Conservation (phyloP, 805 yeast species). For the Ogataea haglerorum region DNA sequence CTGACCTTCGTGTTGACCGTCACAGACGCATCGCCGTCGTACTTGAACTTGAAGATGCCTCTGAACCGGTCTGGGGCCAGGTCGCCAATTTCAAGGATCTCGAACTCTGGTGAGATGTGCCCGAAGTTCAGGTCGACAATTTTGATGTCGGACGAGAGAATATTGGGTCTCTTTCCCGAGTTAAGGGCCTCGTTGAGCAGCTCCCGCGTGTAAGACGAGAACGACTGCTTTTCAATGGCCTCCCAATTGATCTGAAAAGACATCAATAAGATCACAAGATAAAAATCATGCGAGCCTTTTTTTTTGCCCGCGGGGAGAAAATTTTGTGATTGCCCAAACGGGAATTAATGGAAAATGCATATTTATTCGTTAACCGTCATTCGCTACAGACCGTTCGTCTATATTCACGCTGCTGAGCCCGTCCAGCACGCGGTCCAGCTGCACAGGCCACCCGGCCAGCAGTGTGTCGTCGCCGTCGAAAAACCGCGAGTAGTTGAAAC, state of each 20-base stretch:
- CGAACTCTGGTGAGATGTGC: conserved; percentile 67
- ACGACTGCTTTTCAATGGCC: conserved; percentile 61
- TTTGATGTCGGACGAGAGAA: conserved; percentile 63
- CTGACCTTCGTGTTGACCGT: conserved; percentile 77
- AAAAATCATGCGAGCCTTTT: conserved; percentile 6
- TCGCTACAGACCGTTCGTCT: conserved; percentile 1
- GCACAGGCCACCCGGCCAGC: not conserved
- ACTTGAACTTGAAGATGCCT: conserved; percentile 76
- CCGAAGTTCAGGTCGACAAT: conserved; percentile 75
- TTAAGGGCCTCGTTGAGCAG: conserved; percentile 69
- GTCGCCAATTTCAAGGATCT: conserved; percentile 80
- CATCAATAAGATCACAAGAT: conserved; percentile 38
- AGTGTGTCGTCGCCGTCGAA: conserved; percentile 14
- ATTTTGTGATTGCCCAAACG: conserved; percentile 6
- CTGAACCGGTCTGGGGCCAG: conserved; percentile 70
- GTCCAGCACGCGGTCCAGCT: conserved; percentile 12
- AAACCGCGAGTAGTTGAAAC: conserved; percentile 16
- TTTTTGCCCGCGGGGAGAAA: conserved; percentile 10
- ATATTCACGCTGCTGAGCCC: conserved; percentile 10
- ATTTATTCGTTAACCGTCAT: conserved; percentile 1
- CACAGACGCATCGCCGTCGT: conserved; percentile 71
- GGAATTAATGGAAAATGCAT: conserved; percentile 2
- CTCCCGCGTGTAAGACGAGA: conserved; percentile 59
- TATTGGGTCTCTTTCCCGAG: conserved; percentile 66
- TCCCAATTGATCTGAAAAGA: conserved; percentile 80